Evolutionary conservation across 202 grass and related monocot species (phyloP).

Genomic region (Sporobolus alterniflorus): DNA sequence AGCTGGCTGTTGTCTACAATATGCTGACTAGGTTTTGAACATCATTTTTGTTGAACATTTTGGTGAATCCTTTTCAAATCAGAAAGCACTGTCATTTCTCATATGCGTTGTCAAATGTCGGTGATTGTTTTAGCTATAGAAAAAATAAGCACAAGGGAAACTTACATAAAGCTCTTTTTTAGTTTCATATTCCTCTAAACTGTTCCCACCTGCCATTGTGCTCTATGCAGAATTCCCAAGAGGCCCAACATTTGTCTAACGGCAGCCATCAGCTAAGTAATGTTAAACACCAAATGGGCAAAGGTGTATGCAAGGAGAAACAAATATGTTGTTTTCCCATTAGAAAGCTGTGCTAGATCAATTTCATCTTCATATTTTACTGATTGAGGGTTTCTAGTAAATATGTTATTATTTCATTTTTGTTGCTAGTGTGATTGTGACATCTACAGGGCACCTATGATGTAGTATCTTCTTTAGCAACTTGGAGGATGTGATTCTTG

Average conservation of each 20-base stretch:
- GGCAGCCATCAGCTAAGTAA: background rate
- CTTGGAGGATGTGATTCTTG: background rate
- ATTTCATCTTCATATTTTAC: background rate
- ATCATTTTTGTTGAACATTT: too few relatives aligned
- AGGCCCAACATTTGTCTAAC: background rate
- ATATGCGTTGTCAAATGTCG: background rate
- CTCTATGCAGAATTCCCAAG: constrained; percentile 34
- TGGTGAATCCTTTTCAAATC: background rate
- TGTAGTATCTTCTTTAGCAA: background rate
- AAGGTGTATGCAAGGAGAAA: constrained; percentile 38
- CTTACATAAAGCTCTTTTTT: background rate
- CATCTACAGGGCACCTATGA: background rate
- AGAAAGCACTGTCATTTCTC: background rate
- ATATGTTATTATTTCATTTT: constrained; percentile 44
- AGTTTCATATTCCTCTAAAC: background rate
- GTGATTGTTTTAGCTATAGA: background rate
- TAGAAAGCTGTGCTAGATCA: constrained; percentile 37
- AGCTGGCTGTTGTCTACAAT: background rate
- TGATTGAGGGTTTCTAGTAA: constrained; percentile 23
- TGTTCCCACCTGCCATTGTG: background rate
- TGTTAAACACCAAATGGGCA: constrained; percentile 15
- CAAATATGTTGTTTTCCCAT: constrained; percentile 49
- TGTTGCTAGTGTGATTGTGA: background rate
- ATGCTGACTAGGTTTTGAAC: background rate
- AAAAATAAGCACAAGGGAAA: background rate